These are phyloP conservation scores for Nemania diffusa DNA, from an alignment of 2,329 filamentous ascomycete genomes.

Conservation along the genomic window DNA sequence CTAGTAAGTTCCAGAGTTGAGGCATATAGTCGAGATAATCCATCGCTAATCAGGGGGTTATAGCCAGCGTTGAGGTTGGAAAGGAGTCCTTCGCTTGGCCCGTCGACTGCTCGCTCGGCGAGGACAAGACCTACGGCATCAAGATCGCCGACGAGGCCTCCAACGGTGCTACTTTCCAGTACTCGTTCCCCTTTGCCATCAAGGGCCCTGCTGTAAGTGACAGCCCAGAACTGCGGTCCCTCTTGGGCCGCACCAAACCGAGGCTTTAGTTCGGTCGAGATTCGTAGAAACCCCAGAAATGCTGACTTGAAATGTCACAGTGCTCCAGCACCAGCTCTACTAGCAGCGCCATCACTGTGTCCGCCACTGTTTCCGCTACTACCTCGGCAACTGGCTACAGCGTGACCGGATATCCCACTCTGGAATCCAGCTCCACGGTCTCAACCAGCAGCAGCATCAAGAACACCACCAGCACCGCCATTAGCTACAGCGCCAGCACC, in stretches of 20 bases:
- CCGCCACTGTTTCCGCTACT: no score
- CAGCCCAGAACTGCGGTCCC: background rate
- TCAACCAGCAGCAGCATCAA: slow-evolving; percentile 17
- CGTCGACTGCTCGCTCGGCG: slow-evolving; percentile 58
- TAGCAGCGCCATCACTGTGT: slow-evolving; percentile 3
- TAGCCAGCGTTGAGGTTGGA: slow-evolving; percentile 61
- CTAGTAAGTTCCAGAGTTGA: slow-evolving; percentile 58
- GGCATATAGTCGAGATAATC: slow-evolving; percentile 1
- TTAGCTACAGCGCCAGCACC: slow-evolving; percentile 3
- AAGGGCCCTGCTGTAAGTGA: slow-evolving; percentile 44
- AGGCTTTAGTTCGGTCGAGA: no score
- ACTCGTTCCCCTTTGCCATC: slow-evolving; percentile 70
- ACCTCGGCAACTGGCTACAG: slow-evolving; percentile 8
- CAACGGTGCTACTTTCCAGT: slow-evolving; percentile 63
- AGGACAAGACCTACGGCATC: slow-evolving; percentile 65
- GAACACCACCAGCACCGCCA: slow-evolving; percentile 7
- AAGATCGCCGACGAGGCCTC: slow-evolving; percentile 62
- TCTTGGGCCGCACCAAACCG: background rate
- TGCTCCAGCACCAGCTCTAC: slow-evolving; percentile 19
- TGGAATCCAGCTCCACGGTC: background rate
- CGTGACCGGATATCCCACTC: background rate
- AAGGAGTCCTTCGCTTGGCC: slow-evolving; percentile 61
- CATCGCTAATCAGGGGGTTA: slow-evolving; percentile 32
- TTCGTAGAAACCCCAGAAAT: background rate
- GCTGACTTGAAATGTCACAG: slow-evolving; percentile 21